phyloP scores from a whole-genome alignment of 345 rosid genomes.

The Populus davidiana region DNA sequence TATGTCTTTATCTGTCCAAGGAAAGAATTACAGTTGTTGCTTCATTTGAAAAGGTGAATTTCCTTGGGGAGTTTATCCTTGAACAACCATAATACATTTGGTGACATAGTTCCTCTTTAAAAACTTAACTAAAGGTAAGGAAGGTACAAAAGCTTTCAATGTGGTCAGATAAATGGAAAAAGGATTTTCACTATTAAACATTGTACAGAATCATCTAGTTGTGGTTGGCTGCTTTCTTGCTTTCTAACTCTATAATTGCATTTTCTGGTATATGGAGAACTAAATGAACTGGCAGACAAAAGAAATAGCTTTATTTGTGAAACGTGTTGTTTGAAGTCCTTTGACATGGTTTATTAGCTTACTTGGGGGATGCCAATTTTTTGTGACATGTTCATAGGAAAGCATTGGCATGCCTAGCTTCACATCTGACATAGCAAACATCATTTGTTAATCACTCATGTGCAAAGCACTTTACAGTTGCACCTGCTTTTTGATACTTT shows the following conservation, averaged over 20 bases:
- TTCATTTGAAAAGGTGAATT: neutral
- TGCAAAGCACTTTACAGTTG: neutral
- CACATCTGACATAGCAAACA: neutral
- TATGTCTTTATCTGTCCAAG: neutral
- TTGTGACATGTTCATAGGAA: neutral
- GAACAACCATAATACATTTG: neutral
- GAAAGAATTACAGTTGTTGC: neutral
- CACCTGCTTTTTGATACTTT: neutral
- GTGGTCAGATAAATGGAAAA: no score
- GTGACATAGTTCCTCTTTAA: no score
- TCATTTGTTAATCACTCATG: neutral
- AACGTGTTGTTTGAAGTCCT: neutral
- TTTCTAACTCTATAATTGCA: neutral
- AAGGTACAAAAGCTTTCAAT: no score
- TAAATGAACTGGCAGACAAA: neutral
- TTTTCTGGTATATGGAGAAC: neutral
- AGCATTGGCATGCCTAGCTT: no score
- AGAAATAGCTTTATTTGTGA: neutral
- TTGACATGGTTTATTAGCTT: neutral
- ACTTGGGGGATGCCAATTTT: neutral
- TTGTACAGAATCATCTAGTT: no score
- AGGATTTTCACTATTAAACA: no score
- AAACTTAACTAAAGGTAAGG: no score
- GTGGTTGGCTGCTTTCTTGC: neutral
- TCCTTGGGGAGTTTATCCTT: neutral